Percentiles rank a stretch among this genome's conserved stretches.
Evolutionary conservation across 176 grass and related monocot genomes (phyloP).

Genomic region (Zea luxurians): DNA sequence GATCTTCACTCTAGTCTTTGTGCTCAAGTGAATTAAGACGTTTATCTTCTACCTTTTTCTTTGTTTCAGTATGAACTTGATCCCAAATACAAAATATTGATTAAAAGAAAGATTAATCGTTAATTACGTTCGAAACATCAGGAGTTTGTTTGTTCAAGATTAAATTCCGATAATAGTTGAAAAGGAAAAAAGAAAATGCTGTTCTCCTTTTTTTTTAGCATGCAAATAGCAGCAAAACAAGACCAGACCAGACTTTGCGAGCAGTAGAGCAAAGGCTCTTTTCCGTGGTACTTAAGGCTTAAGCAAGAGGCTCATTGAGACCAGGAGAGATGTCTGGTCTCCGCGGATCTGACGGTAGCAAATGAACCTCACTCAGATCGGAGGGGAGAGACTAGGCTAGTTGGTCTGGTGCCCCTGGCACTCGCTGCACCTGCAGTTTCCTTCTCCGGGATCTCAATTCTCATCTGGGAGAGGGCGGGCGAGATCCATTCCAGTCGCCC

Average conservation of each 20-base stretch:
- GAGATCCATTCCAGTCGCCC: not conserved
- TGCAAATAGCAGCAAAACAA: not conserved
- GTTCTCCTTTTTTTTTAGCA: too few relatives aligned
- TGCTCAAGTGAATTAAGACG: too few relatives aligned
- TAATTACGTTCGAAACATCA: too few relatives aligned
- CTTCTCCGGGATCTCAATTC: not conserved
- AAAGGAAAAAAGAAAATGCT: too few relatives aligned
- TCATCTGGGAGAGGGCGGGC: constrained; percentile 1
- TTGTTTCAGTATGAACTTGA: too few relatives aligned
- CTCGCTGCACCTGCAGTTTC: not conserved
- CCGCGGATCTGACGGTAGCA: not conserved
- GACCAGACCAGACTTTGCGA: too few relatives aligned
- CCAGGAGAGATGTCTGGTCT: not conserved
- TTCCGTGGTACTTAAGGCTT: not conserved
- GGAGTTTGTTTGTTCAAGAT: too few relatives aligned
- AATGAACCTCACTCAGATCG: not conserved
- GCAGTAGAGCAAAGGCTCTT: not conserved
- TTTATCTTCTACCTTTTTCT: too few relatives aligned
- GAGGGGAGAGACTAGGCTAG: not conserved
- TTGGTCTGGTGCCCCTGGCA: not conserved
- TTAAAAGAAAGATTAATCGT: too few relatives aligned
- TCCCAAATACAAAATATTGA: too few relatives aligned
- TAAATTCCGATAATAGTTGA: too few relatives aligned
- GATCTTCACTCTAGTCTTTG: too few relatives aligned
- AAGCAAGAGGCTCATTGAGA: not conserved